These are phyloP conservation scores for Fusarium napiforme DNA, from an alignment of 2,329 filamentous ascomycete species.

Conservation along the genomic window DNA sequence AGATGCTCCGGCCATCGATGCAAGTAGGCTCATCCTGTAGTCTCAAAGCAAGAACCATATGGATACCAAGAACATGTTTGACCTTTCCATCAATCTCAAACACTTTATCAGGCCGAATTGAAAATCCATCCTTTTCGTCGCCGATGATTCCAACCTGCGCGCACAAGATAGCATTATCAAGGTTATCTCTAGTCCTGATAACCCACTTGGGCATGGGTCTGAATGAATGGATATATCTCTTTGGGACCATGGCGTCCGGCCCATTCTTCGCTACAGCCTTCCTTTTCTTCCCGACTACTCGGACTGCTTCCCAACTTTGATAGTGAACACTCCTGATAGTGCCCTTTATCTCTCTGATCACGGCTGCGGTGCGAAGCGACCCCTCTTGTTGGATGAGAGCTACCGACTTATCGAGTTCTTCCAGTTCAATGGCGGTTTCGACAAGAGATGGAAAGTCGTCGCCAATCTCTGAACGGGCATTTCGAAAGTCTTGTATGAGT, in stretches of 20 bases:
- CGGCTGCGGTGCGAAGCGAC: not conserved
- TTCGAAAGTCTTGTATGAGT: not conserved
- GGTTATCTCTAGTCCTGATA: not conserved
- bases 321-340: not conserved
- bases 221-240: not conserved
- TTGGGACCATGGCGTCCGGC: not conserved
- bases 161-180: not conserved
- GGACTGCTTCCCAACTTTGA: not conserved
- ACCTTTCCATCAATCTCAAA: not conserved
- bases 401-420: not conserved
- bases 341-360: not conserved
- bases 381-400: not conserved
- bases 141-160: not conserved
- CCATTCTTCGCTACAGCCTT: not conserved
- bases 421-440: not conserved
- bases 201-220: not conserved
- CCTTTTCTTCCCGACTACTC: not conserved
- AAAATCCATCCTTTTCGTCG: not conserved
- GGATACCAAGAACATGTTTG: not conserved
- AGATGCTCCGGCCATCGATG: not conserved
- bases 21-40: not conserved
- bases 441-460: not conserved
- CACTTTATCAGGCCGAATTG: not conserved
- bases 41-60: conserved; percentile 1
- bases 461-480: not conserved